phyloP scores from a whole-genome alignment of 2,329 filamentous ascomycete genomes.

The Aspergillus fructus region DNA sequence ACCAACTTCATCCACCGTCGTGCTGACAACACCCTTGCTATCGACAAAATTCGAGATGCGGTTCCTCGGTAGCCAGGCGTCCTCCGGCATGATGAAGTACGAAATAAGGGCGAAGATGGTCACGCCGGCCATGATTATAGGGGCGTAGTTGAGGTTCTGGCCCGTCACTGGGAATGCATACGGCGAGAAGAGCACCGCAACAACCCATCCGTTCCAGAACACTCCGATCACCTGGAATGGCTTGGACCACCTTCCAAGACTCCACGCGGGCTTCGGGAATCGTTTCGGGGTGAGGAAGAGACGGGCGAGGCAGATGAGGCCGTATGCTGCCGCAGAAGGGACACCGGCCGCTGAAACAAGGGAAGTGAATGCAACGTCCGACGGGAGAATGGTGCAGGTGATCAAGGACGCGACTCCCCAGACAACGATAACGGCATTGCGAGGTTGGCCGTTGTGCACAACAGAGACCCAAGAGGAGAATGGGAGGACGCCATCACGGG shows the following conservation, averaged over 20 bases:
- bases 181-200: constrained; percentile 49
- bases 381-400: constrained; percentile 60
- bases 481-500: constrained; percentile 60
- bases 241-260: constrained; percentile 45
- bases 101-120: constrained; percentile 51
- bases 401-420: constrained; percentile 55
- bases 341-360: constrained; percentile 55
- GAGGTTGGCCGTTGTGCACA: constrained; percentile 57
- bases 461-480: constrained; percentile 59
- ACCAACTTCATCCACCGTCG: constrained; percentile 29
- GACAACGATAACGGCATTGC: constrained; percentile 61
- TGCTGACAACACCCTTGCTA: constrained; percentile 30
- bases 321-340: constrained; percentile 53
- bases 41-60: constrained; percentile 47
- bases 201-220: constrained; percentile 53
- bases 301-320: constrained; percentile 51
- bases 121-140: constrained; percentile 52
- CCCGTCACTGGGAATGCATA: constrained; percentile 48
- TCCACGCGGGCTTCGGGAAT: constrained; percentile 51
- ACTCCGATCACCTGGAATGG: constrained; percentile 50
- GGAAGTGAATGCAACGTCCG: constrained; percentile 54
- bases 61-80: constrained; percentile 47
- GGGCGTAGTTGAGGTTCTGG: constrained; percentile 49
- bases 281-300: constrained; percentile 49
- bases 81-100: constrained; percentile 50